phyloP scores from a whole-genome alignment of 352 stramenopile genomes.

The Phytophthora constricta region DNA sequence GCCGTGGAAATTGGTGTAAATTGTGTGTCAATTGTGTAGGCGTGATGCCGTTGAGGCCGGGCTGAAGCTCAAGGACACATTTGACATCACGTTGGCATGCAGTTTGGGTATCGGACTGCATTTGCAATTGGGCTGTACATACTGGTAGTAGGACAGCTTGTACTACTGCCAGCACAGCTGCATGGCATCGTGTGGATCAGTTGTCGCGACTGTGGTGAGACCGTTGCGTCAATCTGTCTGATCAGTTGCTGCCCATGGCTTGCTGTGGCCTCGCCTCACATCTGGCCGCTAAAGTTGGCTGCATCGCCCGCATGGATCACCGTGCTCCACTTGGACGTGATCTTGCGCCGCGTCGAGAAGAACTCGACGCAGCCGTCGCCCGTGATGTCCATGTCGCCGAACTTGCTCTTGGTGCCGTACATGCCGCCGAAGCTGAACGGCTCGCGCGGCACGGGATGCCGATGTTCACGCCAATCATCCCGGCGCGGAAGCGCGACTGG shows the following conservation, averaged over 20 bases:
- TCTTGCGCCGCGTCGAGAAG: constrained; percentile 97
- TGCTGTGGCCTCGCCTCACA: constrained; percentile 34
- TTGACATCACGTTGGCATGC: too few relatives aligned
- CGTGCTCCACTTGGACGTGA: constrained; percentile 95
- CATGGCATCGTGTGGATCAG: background rate
- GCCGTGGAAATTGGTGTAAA: too few relatives aligned
- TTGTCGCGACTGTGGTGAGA: background rate
- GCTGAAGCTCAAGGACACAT: too few relatives aligned
- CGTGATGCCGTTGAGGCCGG: too few relatives aligned
- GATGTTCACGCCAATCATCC: constrained; percentile 98
- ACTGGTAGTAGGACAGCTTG: too few relatives aligned
- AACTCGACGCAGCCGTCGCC: constrained; percentile 97
- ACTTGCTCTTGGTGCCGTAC: constrained; percentile 98
- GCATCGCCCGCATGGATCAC: constrained; percentile 52
- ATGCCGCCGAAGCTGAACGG: constrained; percentile 97
- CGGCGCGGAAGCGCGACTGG: constrained; percentile 89
- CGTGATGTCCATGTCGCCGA: constrained; percentile 98
- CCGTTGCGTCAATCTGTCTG: too few relatives aligned
- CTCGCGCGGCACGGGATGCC: constrained; percentile 94
- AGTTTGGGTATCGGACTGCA: too few relatives aligned
- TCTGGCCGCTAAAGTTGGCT: constrained; percentile 77
- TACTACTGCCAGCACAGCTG: too few relatives aligned
- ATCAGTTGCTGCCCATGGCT: background rate
- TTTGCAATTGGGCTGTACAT: too few relatives aligned
- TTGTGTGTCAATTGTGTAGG: too few relatives aligned